Base-by-base conservation (phyloP, 2,329 filamentous ascomycete genomes). In the Juglanconis oblonga region DNA sequence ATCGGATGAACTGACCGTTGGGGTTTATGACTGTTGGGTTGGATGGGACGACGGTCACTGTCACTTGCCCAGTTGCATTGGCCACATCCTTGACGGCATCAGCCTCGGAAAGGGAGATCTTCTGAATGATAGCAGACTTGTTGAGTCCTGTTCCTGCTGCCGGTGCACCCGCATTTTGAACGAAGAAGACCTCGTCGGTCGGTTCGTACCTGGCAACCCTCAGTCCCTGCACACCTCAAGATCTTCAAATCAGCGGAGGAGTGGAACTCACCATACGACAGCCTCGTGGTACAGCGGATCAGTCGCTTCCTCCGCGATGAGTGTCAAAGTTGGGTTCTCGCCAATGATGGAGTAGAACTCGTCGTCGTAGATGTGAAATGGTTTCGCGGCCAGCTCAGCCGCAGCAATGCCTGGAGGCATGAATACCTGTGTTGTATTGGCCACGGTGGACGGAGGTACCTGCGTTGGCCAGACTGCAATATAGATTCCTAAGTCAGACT, bases 241-340 rank as follows among this genome's bases (percentile, higher is more conserved):
- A 35, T 10, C 5, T 29, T 4, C 14, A 3, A n/a, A 35, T 10
- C 31, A 11, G 11, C 2, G 6, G 10, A n/a, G 2, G 7, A 32
- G 31, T 4, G n/a, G 24, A 17, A 10, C 31, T 71, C 75, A 78
- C 79, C 80, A 85, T 0, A 82, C 75, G 9, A 82, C 79, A 6
- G 82, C 82, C 64, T 86, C 83, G 57, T 85, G 83, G 49, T 82
- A 85, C 5, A 82, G 65, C 0, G 79, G 80, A 51, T 82, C 74
- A 0, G 68, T 70, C 0, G 72, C 75, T 0, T 77, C 73, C 4
- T 76, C 71, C 1, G 79, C 80, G 7, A 83, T 75, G 13, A 82
- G 69, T 1, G 81, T 81, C 62, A 84, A 67, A 0, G 79, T 78
- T 0, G 82, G 81, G 44, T 78, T 71, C 0, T 67, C 38, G 4